Evolutionary conservation across 306 rosid genomes (phyloP).

Genomic region (Cucurbita moschata): DNA sequence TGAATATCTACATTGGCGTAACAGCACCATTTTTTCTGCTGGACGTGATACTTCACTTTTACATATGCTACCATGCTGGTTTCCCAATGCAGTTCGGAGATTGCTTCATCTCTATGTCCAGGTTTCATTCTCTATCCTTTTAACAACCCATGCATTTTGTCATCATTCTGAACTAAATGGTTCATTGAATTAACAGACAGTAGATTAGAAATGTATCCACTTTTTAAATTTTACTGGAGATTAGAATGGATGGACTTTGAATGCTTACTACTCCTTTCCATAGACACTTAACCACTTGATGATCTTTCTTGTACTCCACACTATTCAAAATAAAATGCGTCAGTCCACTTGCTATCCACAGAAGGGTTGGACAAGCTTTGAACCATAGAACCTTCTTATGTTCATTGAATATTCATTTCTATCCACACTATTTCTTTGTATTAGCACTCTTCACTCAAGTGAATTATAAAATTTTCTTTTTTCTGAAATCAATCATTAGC

Average conservation of each 20-base stretch:
- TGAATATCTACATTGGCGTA: constrained; percentile 77
- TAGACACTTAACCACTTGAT: neutral
- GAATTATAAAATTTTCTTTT: neutral
- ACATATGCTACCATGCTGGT: constrained; percentile 95
- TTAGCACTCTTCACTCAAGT: neutral
- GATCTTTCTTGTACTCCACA: neutral
- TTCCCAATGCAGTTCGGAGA: constrained; percentile 73
- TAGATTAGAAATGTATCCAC: neutral
- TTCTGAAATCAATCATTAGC: neutral
- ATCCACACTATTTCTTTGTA: neutral
- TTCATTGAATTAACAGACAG: neutral
- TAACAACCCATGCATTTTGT: constrained; percentile 6
- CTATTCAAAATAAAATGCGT: neutral
- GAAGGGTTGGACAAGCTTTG: neutral
- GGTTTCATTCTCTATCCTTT: constrained; percentile 32
- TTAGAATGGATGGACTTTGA: neutral
- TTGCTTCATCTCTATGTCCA: constrained; percentile 79
- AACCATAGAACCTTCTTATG: neutral
- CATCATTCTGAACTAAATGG: neutral
- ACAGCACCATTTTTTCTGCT: constrained; percentile 62
- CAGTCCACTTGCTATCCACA: neutral
- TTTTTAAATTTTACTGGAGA: neutral
- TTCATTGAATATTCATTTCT: neutral
- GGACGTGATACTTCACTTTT: constrained; percentile 85
- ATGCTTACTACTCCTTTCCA: neutral